Percentiles rank a stretch among this genome's conserved stretches.
Evolutionary conservation across 176 grass and related monocot species (phyloP).

Genomic region (sorghum (Sorghum bicolor)): Sorghum_bicolor_NCBIv3 NC_012875.2:48684001-48684500

Average conservation of each 20-base stretch:
- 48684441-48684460: slow-evolving; percentile 26
- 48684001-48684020: slow-evolving; percentile 47
- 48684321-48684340: slow-evolving; percentile 36
- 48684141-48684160: slow-evolving; percentile 37
- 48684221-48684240: slow-evolving; percentile 32
- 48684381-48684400: slow-evolving; percentile 70
- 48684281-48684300: background rate
- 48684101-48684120: slow-evolving; percentile 75
- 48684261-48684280: background rate
- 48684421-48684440: slow-evolving; percentile 54
- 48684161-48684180: background rate
- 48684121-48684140: slow-evolving; percentile 87
- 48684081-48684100: slow-evolving; percentile 72
- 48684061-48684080: slow-evolving; percentile 56
- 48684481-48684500: slow-evolving; percentile 54
- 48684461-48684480: slow-evolving; percentile 56
- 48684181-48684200: slow-evolving; percentile 23
- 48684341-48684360: slow-evolving; percentile 34
- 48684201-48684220: slow-evolving; percentile 38
- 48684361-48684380: slow-evolving; percentile 52
- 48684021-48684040: slow-evolving; percentile 68
- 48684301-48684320: background rate
- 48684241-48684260: background rate
- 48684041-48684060: slow-evolving; percentile 88
- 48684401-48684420: slow-evolving; percentile 11